A percentile compares a stretch with the other conserved stretches of the same genome.
These are phyloP conservation scores for Neostapfia colusana DNA, from an alignment of 176 grass and related monocot species.

Conservation along the genomic window DNA sequence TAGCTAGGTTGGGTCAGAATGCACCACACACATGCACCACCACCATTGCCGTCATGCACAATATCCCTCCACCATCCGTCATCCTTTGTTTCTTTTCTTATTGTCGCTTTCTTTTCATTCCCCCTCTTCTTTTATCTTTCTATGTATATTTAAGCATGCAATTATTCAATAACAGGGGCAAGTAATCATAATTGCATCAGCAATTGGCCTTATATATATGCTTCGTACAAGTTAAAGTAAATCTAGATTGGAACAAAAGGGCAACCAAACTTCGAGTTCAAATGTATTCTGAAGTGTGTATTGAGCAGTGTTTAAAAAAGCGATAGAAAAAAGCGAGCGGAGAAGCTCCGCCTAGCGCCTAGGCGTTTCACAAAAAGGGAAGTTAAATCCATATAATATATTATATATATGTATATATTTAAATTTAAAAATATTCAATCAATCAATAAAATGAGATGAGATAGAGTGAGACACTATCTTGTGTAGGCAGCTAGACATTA, in stretches of 20 bases:
- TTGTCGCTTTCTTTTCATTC: neutral
- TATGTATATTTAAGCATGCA: slow-evolving; percentile 17
- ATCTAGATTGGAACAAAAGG: slow-evolving; percentile 22
- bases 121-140: neutral
- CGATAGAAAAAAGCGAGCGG: too few species aligned
- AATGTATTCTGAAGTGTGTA: neutral
- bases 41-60: slow-evolving; percentile 16
- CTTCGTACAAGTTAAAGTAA: neutral
- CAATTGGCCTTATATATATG: slow-evolving; percentile 20
- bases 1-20: slow-evolving; percentile 31
- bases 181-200: neutral
- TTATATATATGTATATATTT: too few species aligned
- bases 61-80: slow-evolving; percentile 29
- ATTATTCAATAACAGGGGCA: neutral
- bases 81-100: slow-evolving; percentile 9
- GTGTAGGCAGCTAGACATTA: too few species aligned
- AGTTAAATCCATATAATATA: too few species aligned
- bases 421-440: too few species aligned
- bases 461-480: too few species aligned
- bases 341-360: too few species aligned
- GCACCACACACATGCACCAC: slow-evolving; percentile 19
- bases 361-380: too few species aligned
- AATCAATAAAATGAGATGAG: too few species aligned
- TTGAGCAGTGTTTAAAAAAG: too few species aligned
- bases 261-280: neutral